Conservation (phyloP, 257 asterid species). For the Euphrasia confusa region DNA sequence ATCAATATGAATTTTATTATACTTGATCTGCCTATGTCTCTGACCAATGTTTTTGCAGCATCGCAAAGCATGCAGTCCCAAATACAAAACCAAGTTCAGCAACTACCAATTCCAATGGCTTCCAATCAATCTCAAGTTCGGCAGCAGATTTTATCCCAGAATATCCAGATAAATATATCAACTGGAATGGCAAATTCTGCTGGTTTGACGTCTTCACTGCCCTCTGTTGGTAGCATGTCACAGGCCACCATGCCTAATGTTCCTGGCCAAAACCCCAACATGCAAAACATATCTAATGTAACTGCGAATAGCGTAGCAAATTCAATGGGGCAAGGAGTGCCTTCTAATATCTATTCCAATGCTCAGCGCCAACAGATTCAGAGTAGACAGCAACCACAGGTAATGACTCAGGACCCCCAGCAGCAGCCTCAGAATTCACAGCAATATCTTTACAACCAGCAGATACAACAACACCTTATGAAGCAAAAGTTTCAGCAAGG, state of each 20-base stretch:
- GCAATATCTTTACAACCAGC: conserved; percentile 73
- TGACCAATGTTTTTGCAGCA: conserved; percentile 36
- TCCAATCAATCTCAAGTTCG: conserved; percentile 72
- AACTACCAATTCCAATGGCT: conserved; percentile 49
- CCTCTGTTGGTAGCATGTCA: conserved; percentile 52
- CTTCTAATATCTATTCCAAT: conserved; percentile 65
- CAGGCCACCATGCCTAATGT: conserved; percentile 64
- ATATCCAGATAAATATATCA: conserved; percentile 56
- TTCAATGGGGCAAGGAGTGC: conserved; percentile 70
- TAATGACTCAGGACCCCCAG: conserved; percentile 60
- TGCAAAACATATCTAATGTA: conserved; percentile 63
- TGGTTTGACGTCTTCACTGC: conserved; percentile 55
- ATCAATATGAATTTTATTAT: conserved; percentile 11
- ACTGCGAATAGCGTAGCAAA: conserved; percentile 53
- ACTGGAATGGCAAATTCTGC: conserved; percentile 63
- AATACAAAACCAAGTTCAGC: conserved; percentile 73
- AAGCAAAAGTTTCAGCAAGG: conserved; percentile 80
- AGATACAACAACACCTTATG: conserved; percentile 60
- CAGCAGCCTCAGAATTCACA: conserved; percentile 72
- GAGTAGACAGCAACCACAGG: conserved; percentile 67
- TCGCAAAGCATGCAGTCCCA: conserved; percentile 74
- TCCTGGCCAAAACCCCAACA: conserved; percentile 62
- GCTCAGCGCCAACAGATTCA: conserved; percentile 77
- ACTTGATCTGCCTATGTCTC: conserved; percentile 12
- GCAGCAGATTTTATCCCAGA: conserved; percentile 71